Conservation (phyloP, 2,329 filamentous ascomycete species). For the Aspergillus awamori region DNA sequence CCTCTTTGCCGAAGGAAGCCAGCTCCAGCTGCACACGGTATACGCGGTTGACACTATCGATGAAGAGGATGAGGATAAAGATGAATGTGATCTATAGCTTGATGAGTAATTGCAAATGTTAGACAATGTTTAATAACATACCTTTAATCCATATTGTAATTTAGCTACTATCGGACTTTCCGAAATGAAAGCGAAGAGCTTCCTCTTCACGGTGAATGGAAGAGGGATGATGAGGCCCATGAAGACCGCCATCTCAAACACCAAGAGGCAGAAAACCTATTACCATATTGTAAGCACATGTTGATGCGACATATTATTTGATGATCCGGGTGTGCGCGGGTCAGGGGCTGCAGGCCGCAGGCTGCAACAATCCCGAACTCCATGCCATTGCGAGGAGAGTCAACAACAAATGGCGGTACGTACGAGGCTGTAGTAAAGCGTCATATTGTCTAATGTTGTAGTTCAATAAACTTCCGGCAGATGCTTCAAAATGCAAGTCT, state of each 20-base stretch:
- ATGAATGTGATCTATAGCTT: slow-evolving; percentile 81
- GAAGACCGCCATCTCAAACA: slow-evolving; percentile 55
- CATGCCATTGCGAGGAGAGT: neutral
- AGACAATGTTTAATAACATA: slow-evolving; percentile 35
- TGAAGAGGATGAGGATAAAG: slow-evolving; percentile 96
- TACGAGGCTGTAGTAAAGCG: slow-evolving; percentile 70
- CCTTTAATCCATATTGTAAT: slow-evolving; percentile 94
- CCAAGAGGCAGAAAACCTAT: slow-evolving; percentile 54
- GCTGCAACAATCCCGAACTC: slow-evolving; percentile 24
- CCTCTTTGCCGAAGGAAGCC: slow-evolving; percentile 68
- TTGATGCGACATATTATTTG: neutral
- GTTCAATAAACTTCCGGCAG: neutral
- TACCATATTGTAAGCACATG: slow-evolving; percentile 5
- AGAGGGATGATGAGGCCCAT: slow-evolving; percentile 69
- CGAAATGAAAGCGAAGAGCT: slow-evolving; percentile 94
- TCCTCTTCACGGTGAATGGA: slow-evolving; percentile 82
- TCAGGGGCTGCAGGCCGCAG: slow-evolving; percentile 15
- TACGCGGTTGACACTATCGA: slow-evolving; percentile 94
- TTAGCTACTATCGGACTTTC: slow-evolving; percentile 84
- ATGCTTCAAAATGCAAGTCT: neutral
- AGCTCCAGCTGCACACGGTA: slow-evolving; percentile 96
- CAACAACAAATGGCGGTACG: slow-evolving; percentile 32
- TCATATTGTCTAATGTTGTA: slow-evolving; percentile 54
- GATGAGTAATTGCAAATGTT: slow-evolving; percentile 1
- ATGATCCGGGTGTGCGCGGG: neutral